These are phyloP conservation scores for Spathaspora gorwiae DNA, from an alignment of 805 yeast genomes.

Conservation along the genomic window DNA sequence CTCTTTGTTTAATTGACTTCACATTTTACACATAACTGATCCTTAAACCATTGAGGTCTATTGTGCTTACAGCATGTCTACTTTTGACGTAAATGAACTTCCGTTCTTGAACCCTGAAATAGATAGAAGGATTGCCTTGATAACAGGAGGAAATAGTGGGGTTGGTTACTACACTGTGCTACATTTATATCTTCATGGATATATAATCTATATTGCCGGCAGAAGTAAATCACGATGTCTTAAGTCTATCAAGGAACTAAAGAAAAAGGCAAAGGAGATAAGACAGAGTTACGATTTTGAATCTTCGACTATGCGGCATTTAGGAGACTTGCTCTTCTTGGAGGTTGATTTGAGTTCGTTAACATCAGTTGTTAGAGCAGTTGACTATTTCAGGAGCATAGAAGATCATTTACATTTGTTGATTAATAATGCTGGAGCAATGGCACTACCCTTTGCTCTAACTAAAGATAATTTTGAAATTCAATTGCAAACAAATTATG, in stretches of 20 bases:
- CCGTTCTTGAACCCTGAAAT: constrained; percentile 58
- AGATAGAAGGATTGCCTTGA: constrained; percentile 60
- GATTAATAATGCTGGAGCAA: constrained; percentile 75
- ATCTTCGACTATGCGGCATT: constrained; percentile 16
- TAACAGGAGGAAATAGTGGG: constrained; percentile 81
- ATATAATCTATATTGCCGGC: constrained; percentile 69
- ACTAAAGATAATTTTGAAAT: constrained; percentile 73
- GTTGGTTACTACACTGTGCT: constrained; percentile 74
- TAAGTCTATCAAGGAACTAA: constrained; percentile 53
- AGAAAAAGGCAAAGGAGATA: constrained; percentile 45
- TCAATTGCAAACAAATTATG: constrained; percentile 73
- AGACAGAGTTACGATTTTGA: constrained; percentile 20
- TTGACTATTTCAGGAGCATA: constrained; percentile 35
- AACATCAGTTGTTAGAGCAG: constrained; percentile 39
- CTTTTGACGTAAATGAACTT: constrained; percentile 27
- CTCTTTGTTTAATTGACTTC: too few relatives aligned
- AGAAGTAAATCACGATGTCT: constrained; percentile 53
- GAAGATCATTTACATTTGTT: constrained; percentile 57
- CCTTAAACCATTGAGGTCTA: too few relatives aligned
- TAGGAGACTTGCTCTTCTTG: constrained; percentile 34
- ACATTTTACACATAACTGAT: too few relatives aligned
- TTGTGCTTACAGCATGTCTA: background rate
- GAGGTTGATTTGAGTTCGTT: constrained; percentile 35
- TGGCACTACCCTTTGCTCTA: constrained; percentile 64
- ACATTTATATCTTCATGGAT: constrained; percentile 77